Evolutionary conservation across 225 moss, liverwort and hornwort genomes (phyloP).

Genomic region (Climacium dendroides): DNA sequence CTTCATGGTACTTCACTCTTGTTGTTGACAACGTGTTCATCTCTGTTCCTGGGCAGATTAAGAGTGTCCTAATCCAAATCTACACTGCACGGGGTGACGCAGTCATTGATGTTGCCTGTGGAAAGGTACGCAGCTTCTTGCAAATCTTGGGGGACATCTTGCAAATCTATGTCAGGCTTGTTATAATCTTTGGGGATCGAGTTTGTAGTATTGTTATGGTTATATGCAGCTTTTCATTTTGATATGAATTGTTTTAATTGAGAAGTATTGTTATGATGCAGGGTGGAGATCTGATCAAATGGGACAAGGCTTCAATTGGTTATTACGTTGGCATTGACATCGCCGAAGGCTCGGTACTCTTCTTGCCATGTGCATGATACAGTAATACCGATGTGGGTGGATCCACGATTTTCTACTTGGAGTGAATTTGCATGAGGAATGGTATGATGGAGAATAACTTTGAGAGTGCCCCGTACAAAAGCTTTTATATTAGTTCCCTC

Average conservation of each 20-base stretch:
- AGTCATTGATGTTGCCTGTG: constrained; percentile 89
- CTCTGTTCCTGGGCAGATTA: constrained; percentile 35
- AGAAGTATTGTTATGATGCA: constrained; percentile 1
- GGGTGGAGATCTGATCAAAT: constrained; percentile 94
- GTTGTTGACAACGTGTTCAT: background rate
- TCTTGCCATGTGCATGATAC: background rate
- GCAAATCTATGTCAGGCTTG: background rate
- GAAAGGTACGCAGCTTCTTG: constrained; percentile 40
- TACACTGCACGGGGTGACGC: constrained; percentile 69
- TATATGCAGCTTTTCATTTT: background rate
- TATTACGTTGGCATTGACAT: constrained; percentile 93
- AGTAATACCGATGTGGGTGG: background rate
- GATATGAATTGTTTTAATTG: background rate
- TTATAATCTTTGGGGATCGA: background rate
- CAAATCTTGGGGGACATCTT: too few species aligned
- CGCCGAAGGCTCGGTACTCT: constrained; percentile 71
- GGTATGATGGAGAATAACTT: background rate
- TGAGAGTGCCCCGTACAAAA: background rate
- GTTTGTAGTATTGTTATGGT: background rate
- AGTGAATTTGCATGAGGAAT: background rate
- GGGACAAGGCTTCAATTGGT: constrained; percentile 89
- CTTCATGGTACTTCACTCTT: background rate
- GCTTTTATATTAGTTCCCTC: background rate
- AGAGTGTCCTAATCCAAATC: constrained; percentile 83
- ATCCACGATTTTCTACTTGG: background rate